These are phyloP conservation scores for Xylariaceae sp. DNA, from an alignment of 2,329 filamentous ascomycete species.

Conservation along the genomic window DNA sequence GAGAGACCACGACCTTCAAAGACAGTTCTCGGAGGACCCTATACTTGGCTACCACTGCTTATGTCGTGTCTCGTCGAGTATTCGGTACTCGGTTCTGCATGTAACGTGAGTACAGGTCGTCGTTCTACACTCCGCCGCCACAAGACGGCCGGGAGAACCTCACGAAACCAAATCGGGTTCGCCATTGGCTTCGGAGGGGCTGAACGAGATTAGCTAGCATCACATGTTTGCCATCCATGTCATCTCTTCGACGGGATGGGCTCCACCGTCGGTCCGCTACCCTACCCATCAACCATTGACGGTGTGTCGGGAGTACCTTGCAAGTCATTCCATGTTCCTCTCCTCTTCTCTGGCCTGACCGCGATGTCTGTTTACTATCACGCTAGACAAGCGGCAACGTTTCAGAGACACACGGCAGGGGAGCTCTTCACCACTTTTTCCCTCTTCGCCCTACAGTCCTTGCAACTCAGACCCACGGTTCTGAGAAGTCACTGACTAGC, in stretches of 20 bases:
- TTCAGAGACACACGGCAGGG: not conserved
- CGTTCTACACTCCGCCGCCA: not conserved
- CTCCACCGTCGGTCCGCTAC: slow-evolving; percentile 1
- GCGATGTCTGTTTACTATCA: not conserved
- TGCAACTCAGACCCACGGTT: slow-evolving; percentile 6
- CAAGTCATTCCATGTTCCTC: not conserved
- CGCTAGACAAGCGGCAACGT: not conserved
- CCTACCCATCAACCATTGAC: not conserved
- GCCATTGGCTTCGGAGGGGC: not conserved
- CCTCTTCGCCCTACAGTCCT: slow-evolving; percentile 1
- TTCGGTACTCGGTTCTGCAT: not conserved
- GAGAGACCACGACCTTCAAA: too few relatives aligned
- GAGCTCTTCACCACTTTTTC: not conserved
- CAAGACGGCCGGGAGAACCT: not conserved
- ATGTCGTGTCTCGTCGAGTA: not conserved
- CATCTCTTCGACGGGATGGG: slow-evolving; percentile 11
- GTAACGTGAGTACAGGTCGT: not conserved
- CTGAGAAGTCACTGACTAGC: not conserved
- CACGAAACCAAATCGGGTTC: not conserved
- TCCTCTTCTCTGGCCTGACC: not conserved
- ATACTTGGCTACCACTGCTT: too few relatives aligned
- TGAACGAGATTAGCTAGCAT: slow-evolving; percentile 6
- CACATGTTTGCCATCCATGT: slow-evolving; percentile 2
- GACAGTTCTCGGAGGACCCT: too few relatives aligned
- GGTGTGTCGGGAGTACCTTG: not conserved